phyloP scores from a whole-genome alignment of 2,329 filamentous ascomycete species.

The Claviceps capensis region DNA sequence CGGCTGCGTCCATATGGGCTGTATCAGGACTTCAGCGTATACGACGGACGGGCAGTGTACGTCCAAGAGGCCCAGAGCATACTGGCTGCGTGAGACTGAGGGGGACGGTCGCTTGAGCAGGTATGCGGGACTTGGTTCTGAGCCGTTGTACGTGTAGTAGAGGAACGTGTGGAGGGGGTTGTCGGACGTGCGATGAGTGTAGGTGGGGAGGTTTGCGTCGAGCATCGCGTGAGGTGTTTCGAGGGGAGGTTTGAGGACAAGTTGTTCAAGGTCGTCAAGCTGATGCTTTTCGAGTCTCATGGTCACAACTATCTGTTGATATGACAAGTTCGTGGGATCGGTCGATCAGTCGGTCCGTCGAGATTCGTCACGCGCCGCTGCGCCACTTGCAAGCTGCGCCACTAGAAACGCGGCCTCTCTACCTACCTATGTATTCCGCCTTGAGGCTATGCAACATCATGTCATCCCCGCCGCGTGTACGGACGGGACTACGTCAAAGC shows the following conservation, averaged over 20 bases:
- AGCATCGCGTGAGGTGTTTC: slow-evolving; percentile 43
- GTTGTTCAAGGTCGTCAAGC: too few species aligned
- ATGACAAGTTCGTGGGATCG: too few species aligned
- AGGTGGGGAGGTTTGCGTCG: slow-evolving; percentile 83
- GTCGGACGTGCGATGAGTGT: slow-evolving; percentile 39
- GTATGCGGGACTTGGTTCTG: slow-evolving; percentile 68
- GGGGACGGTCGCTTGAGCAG: slow-evolving; percentile 61
- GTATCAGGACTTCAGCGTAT: slow-evolving; percentile 73
- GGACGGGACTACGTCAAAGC: too few species aligned
- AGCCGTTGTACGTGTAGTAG: slow-evolving; percentile 57
- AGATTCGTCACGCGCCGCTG: too few species aligned
- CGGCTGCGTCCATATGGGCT: slow-evolving; percentile 76
- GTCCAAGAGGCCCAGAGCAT: slow-evolving; percentile 76
- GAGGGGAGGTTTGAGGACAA: background rate
- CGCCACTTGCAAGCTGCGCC: too few species aligned
- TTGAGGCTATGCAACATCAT: too few species aligned
- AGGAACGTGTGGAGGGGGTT: slow-evolving; percentile 42
- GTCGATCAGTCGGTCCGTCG: too few species aligned
- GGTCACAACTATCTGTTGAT: too few species aligned
- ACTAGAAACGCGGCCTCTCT: too few species aligned
- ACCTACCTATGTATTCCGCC: too few species aligned
- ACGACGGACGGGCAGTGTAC: slow-evolving; percentile 67
- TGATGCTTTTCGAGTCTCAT: too few species aligned
- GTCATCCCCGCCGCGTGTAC: too few species aligned
- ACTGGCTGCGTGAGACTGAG: slow-evolving; percentile 63